Base-by-base conservation (phyloP, 768 basidiomycete species). In the Rhizopogon salebrosus region DNA sequence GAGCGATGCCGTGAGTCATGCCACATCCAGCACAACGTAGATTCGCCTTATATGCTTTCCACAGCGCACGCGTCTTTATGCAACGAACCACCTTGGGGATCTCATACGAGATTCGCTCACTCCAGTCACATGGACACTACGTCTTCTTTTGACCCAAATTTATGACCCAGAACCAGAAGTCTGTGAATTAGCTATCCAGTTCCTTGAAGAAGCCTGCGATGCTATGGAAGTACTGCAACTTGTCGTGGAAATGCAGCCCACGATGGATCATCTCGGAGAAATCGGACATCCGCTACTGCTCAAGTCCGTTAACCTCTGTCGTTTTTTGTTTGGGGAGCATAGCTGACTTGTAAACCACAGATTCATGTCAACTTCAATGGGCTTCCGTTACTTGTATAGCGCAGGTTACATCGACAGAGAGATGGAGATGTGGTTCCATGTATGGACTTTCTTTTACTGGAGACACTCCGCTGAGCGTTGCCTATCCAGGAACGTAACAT, bases 371-470 rank as follows among this genome's bases (percentile, higher is more conserved):
- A 95, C 92, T 6, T 80, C 92, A 0, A 83, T 89, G 57, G 97
- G 97, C 3, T 98, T 98, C 67, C 80, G 85, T 5, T 98, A 95
- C 67, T 78, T 99, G 4, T 89, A 89, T 61, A 88, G 92, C 59
- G 87, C 91, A 13, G 87, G 88, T 3, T 98, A 98, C 62, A 95
- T 99, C 53, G 88, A 93, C 61, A 80, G 89, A 41, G 94, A 98
- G 67, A 90, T 99, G 80, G 93, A 98, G 57, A 80, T 84, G 58
- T 99, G 97, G 97, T 92, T 95, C 62, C 84, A 92, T 66, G 95
- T 95, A 62, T 61, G 87, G 64, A 26, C 1, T 23, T 49, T 31
- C 14, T 49, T 20, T 18, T 31, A 18, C 27, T 13, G 6, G 16
- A n/a, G 41, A 5, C 18, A n/a, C 18, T 27, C 16, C 36, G 50